phyloP scores from a whole-genome alignment of 2,329 filamentous ascomycete species.

The Blastomyces silverae region DNA sequence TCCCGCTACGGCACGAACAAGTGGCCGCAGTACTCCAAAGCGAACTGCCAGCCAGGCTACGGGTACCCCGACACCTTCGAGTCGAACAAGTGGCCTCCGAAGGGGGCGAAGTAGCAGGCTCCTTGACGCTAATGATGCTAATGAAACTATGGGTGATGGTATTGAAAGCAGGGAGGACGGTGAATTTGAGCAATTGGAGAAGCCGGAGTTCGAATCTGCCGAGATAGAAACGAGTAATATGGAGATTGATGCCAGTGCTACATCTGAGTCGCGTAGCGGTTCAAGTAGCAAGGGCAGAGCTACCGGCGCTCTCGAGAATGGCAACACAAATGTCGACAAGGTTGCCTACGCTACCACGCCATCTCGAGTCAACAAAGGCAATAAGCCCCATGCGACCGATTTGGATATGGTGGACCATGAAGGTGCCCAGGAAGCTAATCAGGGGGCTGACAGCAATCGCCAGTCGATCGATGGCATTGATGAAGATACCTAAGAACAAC shows the following conservation, averaged over 20 bases:
- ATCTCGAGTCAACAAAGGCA: conserved; percentile 2
- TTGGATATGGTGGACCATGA: conserved; percentile 4
- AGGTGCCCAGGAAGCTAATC: background rate
- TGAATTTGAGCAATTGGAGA: conserved; percentile 7
- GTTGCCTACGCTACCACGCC: background rate
- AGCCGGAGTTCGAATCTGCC: background rate
- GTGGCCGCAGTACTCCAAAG: conserved; percentile 35
- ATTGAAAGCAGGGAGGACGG: conserved; percentile 21
- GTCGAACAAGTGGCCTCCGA: conserved; percentile 26
- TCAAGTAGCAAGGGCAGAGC: background rate
- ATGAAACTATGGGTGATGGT: conserved; percentile 25
- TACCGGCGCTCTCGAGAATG: conserved; percentile 8
- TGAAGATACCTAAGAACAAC: background rate
- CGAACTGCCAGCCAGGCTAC: conserved; percentile 28
- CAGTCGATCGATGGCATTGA: conserved; percentile 5
- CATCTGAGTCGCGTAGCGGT: background rate
- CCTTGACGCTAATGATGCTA: conserved; percentile 26
- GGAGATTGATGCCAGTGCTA: background rate
- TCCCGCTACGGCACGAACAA: conserved; percentile 32
- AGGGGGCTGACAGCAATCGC: background rate
- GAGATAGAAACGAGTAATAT: background rate
- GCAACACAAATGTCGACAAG: conserved; percentile 11
- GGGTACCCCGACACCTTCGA: conserved; percentile 28
- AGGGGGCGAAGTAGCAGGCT: conserved; percentile 32
- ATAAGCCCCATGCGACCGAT: background rate